A percentile compares a stretch with the other conserved stretches of the same genome.
Evolutionary conservation across 208 protist species (phyloP).

Genomic region (Leptomonas seymouri): DNA sequence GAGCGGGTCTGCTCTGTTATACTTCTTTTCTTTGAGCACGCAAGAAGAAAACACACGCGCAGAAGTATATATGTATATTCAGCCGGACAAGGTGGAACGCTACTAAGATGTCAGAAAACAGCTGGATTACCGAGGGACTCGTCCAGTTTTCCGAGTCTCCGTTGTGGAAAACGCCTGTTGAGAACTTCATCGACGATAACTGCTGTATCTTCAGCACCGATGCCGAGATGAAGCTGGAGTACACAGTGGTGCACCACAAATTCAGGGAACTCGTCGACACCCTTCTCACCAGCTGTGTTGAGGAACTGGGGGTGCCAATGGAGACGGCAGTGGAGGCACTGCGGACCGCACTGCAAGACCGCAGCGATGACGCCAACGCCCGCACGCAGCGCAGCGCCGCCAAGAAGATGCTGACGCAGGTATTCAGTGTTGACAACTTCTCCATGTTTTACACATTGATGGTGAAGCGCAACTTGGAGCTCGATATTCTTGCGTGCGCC

Average conservation of each 20-base stretch:
- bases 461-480: constrained; percentile 90
- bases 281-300: constrained; percentile 81
- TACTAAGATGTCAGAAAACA: constrained; percentile 40
- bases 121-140: constrained; percentile 84
- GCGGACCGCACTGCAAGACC: constrained; percentile 32
- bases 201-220: constrained; percentile 90
- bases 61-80: no score
- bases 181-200: constrained; percentile 93
- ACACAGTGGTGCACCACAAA: constrained; percentile 80
- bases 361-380: constrained; percentile 9
- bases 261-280: constrained; percentile 85
- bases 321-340: constrained; percentile 57
- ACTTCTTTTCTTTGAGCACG: not conserved
- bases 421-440: constrained; percentile 91
- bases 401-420: constrained; percentile 64
- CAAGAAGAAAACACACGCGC: no score
- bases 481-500: constrained; percentile 80
- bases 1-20: not conserved
- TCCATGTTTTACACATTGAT: constrained; percentile 90
- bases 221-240: constrained; percentile 90
- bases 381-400: constrained; percentile 31
- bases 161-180: constrained; percentile 79
- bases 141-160: constrained; percentile 87
- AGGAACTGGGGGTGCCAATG: constrained; percentile 75
- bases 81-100: not conserved